phyloP scores from a whole-genome alignment of 805 yeast genomes.

The Yarrowia hollandica region DNA sequence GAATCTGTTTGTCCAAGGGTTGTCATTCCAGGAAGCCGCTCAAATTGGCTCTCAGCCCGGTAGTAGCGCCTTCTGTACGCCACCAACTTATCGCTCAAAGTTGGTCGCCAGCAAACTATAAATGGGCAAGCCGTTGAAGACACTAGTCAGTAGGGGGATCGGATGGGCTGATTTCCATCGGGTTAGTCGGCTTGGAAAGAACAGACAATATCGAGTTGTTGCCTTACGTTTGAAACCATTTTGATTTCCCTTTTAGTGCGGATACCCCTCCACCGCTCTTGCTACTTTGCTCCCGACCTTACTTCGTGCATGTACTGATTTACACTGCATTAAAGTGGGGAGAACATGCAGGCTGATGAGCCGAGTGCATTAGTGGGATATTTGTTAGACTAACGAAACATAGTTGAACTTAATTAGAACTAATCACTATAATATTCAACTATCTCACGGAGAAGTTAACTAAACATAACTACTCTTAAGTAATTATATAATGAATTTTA shows the following conservation, averaged over 20 bases:
- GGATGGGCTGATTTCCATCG: no score
- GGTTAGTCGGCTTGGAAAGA: not conserved
- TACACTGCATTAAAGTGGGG: constrained; percentile 20
- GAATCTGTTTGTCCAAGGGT: no score
- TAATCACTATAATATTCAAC: not conserved
- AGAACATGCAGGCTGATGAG: constrained; percentile 17
- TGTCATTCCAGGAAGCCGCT: not conserved
- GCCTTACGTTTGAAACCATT: no score
- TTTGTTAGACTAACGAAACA: not conserved
- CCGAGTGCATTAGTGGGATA: not conserved
- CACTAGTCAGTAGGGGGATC: not conserved
- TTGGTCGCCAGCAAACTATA: not conserved
- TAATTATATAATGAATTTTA: no score
- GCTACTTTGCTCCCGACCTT: constrained; percentile 23
- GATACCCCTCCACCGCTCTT: no score
- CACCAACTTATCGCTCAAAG: not conserved
- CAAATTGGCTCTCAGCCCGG: not conserved
- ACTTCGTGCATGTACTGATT: constrained; percentile 11
- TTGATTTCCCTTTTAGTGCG: no score
- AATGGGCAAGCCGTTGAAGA: not conserved
- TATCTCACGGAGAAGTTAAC: not conserved
- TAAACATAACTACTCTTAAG: not conserved
- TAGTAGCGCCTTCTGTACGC: not conserved
- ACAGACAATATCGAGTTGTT: no score
- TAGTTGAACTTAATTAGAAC: not conserved